These are phyloP conservation scores for Chaetomium olivaceum DNA, from an alignment of 2,329 filamentous ascomycete species.

Conservation along the genomic window DNA sequence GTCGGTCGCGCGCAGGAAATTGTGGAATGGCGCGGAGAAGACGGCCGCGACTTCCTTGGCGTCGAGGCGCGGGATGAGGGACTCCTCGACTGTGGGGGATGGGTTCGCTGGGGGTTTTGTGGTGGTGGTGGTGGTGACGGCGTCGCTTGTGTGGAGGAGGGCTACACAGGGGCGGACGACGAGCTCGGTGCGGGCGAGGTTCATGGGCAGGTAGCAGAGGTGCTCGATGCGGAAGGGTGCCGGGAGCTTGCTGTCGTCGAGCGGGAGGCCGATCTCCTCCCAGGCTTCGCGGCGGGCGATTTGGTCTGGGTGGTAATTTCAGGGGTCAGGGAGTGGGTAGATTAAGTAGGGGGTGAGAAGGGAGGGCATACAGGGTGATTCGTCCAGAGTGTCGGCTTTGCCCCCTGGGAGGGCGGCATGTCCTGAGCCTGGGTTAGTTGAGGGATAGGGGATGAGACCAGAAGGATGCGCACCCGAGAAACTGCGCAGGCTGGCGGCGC, in stretches of 20 bases:
- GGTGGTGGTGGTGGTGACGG: conserved; percentile 15
- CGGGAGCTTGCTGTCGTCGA: conserved; percentile 67
- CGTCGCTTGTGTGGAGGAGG: conserved; percentile 67
- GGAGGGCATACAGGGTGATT: conserved; percentile 56
- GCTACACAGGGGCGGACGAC: conserved; percentile 76
- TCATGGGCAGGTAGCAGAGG: conserved; percentile 79
- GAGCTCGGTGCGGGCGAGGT: conserved; percentile 70
- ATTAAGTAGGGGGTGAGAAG: neutral
- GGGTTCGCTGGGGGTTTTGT: neutral
- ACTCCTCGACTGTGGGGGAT: conserved; percentile 59
- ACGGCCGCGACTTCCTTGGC: conserved; percentile 91
- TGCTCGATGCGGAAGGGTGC: conserved; percentile 82
- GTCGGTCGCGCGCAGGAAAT: conserved; percentile 63
- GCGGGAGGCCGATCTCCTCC: conserved; percentile 89
- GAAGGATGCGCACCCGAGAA: conserved; percentile 57
- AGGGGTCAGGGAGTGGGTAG: neutral
- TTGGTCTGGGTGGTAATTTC: conserved; percentile 54
- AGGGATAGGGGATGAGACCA: neutral
- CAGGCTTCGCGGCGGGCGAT: conserved; percentile 87
- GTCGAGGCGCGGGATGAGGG: conserved; percentile 77
- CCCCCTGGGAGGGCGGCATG: conserved; percentile 87
- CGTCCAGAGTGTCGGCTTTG: conserved; percentile 59
- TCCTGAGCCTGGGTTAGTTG: conserved; percentile 40
- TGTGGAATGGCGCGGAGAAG: conserved; percentile 84
- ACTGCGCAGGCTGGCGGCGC: conserved; percentile 61